Evolutionary conservation across 75 land plant species (phyloP).

Genomic region (Cunninghamia lanceolata): DNA sequence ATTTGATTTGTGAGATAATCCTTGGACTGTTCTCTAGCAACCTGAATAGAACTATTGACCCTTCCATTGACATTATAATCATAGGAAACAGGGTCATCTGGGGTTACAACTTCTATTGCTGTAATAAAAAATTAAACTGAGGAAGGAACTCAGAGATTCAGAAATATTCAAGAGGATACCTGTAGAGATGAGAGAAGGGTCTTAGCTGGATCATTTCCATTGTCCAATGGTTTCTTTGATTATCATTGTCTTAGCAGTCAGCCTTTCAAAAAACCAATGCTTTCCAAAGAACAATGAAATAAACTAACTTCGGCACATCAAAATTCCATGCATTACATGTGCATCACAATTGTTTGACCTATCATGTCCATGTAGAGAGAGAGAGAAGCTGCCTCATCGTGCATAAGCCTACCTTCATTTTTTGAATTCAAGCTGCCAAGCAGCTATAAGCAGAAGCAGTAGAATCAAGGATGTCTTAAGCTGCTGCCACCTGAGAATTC

Average conservation of each 20-base stretch:
- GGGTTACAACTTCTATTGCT: neutral
- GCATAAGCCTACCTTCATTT: conserved; percentile 79
- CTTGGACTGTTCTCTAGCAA: conserved; percentile 70
- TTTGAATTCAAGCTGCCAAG: conserved; percentile 88
- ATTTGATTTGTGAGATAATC: conserved; percentile 67
- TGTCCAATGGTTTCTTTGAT: conserved; percentile 57
- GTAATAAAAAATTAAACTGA: conserved; percentile 50
- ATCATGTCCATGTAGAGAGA: conserved; percentile 74
- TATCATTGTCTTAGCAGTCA: conserved; percentile 86
- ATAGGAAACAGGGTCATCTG: conserved; percentile 65
- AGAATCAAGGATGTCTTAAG: conserved; percentile 80
- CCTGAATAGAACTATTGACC: conserved; percentile 63
- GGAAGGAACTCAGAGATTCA: conserved; percentile 11
- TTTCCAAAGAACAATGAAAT: conserved; percentile 76
- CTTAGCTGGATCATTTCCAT: conserved; percentile 90
- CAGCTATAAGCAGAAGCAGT: conserved; percentile 59
- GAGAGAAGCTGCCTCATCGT: conserved; percentile 67
- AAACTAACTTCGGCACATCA: conserved; percentile 70
- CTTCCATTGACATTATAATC: conserved; percentile 74
- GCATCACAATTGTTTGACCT: conserved; percentile 73
- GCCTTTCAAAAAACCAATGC: conserved; percentile 32
- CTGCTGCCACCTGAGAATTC: conserved; percentile 62
- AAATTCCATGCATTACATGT: conserved; percentile 1
- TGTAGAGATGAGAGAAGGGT: conserved; percentile 66
- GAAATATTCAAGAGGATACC: neutral